A percentile compares a stretch with the other conserved stretches of the same genome.
Conservation (phyloP, 2,329 filamentous ascomycete genomes). For the Sarocladiaceae sp. region DNA sequence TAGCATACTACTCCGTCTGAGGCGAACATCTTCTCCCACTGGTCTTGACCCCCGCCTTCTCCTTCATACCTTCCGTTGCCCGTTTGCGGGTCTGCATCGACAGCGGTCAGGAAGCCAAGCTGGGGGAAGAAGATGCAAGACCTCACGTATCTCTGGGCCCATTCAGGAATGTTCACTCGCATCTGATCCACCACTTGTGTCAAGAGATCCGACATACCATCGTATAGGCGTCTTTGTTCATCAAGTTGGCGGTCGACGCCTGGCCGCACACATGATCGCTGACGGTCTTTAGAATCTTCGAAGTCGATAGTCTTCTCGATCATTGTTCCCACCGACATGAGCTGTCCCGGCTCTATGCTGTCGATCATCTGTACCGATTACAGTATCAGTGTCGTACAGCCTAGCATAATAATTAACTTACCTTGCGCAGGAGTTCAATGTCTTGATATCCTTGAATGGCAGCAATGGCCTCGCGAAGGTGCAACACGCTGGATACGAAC, state of each 20-base stretch:
- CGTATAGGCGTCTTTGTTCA: constrained; percentile 67
- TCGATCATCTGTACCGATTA: constrained; percentile 42
- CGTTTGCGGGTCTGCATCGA: constrained; percentile 46
- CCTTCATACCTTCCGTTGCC: constrained; percentile 60
- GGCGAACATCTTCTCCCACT: constrained; percentile 74
- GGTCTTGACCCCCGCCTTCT: constrained; percentile 43
- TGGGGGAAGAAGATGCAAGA: constrained; percentile 91
- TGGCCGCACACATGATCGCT: constrained; percentile 64
- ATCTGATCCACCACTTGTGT: constrained; percentile 61
- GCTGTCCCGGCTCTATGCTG: constrained; percentile 48
- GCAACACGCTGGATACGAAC: constrained; percentile 67
- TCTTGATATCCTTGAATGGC: constrained; percentile 16
- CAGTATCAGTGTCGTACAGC: constrained; percentile 10
- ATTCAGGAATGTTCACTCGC: constrained; percentile 53
- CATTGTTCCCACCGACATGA: constrained; percentile 61
- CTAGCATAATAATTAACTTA: constrained; percentile 31
- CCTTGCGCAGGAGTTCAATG: constrained; percentile 18
- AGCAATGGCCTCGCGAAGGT: constrained; percentile 56
- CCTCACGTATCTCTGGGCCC: constrained; percentile 44
- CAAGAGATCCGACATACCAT: constrained; percentile 70
- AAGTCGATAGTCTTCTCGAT: constrained; percentile 77
- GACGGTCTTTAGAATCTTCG: constrained; percentile 63
- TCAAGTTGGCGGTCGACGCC: constrained; percentile 73
- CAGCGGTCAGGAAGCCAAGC: constrained; percentile 79
- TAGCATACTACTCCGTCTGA: constrained; percentile 71